Base-by-base conservation (phyloP, 2,329 filamentous ascomycete species). In the Phaeosphaeriaceae sp. region DNA sequence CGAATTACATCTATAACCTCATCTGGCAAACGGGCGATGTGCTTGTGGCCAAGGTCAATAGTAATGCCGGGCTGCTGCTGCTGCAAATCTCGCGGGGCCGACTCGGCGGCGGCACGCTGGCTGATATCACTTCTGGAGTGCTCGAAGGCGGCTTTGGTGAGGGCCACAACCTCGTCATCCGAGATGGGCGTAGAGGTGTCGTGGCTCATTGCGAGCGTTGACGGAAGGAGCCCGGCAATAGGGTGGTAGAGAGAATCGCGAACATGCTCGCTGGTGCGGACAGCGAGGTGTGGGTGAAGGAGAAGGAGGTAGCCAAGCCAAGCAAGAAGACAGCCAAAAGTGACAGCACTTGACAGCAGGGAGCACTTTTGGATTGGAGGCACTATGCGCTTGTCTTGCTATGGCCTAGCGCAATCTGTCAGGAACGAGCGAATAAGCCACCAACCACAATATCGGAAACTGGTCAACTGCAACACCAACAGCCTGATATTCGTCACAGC, bases 1-100 rank as follows among this genome's bases (percentile, higher is more conserved):
- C 88, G 88, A 63, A 91, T 88, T 53, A 90, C 83, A 63, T 88
- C 85, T 33, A 91, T 85, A 35, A 90, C 85, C 71, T 90, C 88
- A 50, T 89, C 86, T 0, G 88, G 88, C 47, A 91, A 74, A 55
- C 81, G 83, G 61, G 85, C 82, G 36, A 92, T 91, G 65, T 85
- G 85, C 73, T 87, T 88, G 63, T 88, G 85, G 71, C 88, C 90
- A 56, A 92, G 74, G 72, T 92, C 88, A 61, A 93, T 87, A 26
- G 89, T 92, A 50, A 91, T 83, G 50, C 89, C 89, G 1, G 86
- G 84, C 66, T 86, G 69, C 75, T 84, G 66, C 54, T 66, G 64
- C 80, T 84, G 56, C 56, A 72, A 84, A 79, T 52, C 81, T 79
- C 66, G 64, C 53, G 80, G 82, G 35, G 81, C 82, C 6, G 80